A percentile compares a stretch with the other conserved stretches of the same genome.
Conservation (phyloP, 305 asterid genomes). For the Solanum hybrid region DNA sequence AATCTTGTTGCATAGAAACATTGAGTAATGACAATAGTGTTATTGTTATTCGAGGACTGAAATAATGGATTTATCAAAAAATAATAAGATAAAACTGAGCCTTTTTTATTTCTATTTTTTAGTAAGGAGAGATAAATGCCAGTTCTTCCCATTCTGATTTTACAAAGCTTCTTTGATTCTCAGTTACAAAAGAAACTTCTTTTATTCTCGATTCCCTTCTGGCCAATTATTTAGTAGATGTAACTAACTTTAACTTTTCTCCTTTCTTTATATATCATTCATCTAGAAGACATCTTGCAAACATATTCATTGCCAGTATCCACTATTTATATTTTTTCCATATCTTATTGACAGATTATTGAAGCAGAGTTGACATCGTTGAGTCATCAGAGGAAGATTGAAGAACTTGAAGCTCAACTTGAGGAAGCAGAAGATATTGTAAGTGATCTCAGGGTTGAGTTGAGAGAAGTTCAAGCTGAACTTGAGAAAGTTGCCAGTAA, state of each 20-base stretch:
- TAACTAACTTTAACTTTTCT: background rate
- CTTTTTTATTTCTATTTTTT: background rate
- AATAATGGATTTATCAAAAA: background rate
- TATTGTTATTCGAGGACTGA: background rate
- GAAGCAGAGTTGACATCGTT: conserved; percentile 42
- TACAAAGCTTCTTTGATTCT: background rate
- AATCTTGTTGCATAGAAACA: background rate
- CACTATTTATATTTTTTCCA: background rate
- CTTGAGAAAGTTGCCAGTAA: conserved; percentile 30
- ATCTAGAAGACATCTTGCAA: background rate
- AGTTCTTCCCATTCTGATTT: background rate
- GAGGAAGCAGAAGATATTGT: conserved; percentile 87
- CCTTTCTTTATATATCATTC: background rate
- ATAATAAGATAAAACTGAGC: background rate
- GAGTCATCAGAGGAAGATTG: conserved; percentile 59
- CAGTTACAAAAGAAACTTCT: background rate
- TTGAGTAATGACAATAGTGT: background rate
- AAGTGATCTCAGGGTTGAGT: conserved; percentile 64
- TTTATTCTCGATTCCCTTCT: background rate
- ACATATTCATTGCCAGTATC: background rate
- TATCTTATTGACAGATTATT: conserved; percentile 29
- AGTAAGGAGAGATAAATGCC: background rate
- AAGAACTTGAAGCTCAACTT: conserved; percentile 84
- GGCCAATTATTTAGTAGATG: background rate
- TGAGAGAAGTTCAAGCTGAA: conserved; percentile 46